Evolutionary conservation across 352 stramenopile species (phyloP).

Genomic region (Phytopythium mirpurense): DNA sequence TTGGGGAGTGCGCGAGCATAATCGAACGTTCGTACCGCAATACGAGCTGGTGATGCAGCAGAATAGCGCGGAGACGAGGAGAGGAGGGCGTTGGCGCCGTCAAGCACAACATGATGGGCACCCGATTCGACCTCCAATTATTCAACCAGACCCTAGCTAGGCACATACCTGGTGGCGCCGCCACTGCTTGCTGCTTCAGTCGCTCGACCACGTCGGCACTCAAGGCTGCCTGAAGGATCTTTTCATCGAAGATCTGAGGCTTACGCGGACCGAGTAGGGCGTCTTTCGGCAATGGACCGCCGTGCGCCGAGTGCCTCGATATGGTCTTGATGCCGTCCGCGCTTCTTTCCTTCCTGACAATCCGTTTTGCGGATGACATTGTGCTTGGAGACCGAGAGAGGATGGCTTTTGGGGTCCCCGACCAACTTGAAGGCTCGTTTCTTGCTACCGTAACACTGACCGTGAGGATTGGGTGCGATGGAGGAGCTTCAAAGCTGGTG

Average conservation of each 20-base stretch:
- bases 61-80: background rate
- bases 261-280: conserved; percentile 53
- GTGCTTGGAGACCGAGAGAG: conserved; percentile 17
- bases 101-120: background rate
- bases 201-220: conserved; percentile 37
- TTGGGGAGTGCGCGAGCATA: too few relatives aligned
- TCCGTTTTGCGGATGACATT: background rate
- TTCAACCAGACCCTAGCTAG: background rate
- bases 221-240: conserved; percentile 40
- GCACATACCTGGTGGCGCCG: conserved; percentile 32
- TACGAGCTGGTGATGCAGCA: background rate
- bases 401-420: conserved; percentile 14
- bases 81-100: background rate
- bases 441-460: background rate
- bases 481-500: background rate
- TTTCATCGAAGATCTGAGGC: conserved; percentile 48
- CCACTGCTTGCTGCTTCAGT: conserved; percentile 42
- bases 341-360: conserved; percentile 16
- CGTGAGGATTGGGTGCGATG: background rate
- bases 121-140: background rate
- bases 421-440: background rate
- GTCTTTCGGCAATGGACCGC: conserved; percentile 16
- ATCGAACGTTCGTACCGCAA: background rate
- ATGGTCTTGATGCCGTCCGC: conserved; percentile 65
- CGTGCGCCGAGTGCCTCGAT: conserved; percentile 22